Percentiles rank a stretch among this genome's conserved stretches.
These are phyloP conservation scores for Cryptococcus maquisensis DNA, from an alignment of 1,284 basidiomycete genomes.

Conservation along the genomic window DNA sequence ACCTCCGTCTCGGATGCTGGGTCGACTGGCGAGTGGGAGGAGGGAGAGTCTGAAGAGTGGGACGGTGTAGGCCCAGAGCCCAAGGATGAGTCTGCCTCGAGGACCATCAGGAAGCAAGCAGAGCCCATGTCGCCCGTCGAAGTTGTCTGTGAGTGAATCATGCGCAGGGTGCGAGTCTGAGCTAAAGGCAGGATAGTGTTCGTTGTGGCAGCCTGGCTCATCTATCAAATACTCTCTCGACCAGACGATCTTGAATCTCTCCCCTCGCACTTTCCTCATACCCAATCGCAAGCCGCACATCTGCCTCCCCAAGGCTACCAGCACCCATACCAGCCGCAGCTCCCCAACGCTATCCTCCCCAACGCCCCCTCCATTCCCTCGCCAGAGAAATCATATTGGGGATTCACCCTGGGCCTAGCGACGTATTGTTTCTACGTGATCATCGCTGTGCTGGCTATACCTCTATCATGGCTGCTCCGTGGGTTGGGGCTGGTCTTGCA, in stretches of 20 bases:
- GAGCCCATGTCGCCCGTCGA: slow-evolving; percentile 42
- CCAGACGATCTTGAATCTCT: slow-evolving; percentile 41
- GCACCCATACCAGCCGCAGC: not conserved
- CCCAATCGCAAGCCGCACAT: slow-evolving; percentile 17
- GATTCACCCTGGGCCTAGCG: slow-evolving; percentile 20
- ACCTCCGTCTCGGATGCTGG: not conserved
- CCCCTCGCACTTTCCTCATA: slow-evolving; percentile 30
- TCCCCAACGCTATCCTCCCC: not conserved
- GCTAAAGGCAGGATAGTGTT: slow-evolving; percentile 28
- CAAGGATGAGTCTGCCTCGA: not conserved
- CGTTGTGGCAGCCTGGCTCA: slow-evolving; percentile 39
- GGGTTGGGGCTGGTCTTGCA: slow-evolving; percentile 20
- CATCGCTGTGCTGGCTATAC: slow-evolving; percentile 33
- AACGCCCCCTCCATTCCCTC: slow-evolving; percentile 1
- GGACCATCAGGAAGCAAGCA: slow-evolving; percentile 24
- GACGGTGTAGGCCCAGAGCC: not conserved
- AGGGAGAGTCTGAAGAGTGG: slow-evolving; percentile 3
- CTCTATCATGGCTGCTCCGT: slow-evolving; percentile 33
- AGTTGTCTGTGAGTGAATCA: slow-evolving; percentile 37
- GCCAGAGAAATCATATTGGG: slow-evolving; percentile 13
- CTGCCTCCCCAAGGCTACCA: not conserved
- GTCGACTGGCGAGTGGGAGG: slow-evolving; percentile 8
- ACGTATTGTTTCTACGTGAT: slow-evolving; percentile 39
- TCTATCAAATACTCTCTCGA: slow-evolving; percentile 44
- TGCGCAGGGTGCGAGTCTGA: not conserved